These are phyloP conservation scores for Escovopsis sp. DNA, from an alignment of 2,329 filamentous ascomycete species.

Conservation along the genomic window DNA sequence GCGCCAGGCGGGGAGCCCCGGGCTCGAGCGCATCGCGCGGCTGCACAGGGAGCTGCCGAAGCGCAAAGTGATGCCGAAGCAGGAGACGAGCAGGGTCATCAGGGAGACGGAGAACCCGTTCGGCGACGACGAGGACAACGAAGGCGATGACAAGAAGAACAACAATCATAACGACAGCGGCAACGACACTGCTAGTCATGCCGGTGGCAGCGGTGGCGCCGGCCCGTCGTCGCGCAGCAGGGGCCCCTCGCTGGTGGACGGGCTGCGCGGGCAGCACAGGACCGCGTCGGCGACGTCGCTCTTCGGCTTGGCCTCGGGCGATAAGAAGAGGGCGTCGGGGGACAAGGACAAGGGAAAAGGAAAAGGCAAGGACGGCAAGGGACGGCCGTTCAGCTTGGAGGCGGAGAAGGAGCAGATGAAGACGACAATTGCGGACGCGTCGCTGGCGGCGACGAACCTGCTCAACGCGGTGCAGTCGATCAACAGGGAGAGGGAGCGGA, in stretches of 20 bases:
- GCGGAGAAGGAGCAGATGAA: conserved; percentile 80
- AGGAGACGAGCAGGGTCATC: conserved; percentile 70
- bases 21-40: conserved; percentile 63
- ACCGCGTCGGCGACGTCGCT: conserved; percentile 17
- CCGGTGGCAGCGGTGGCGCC: too few relatives aligned
- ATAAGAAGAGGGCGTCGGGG: conserved; percentile 40
- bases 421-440: conserved; percentile 74
- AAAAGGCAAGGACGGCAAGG: conserved; percentile 38
- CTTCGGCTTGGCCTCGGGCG: conserved; percentile 28
- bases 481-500: conserved; percentile 75
- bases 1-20: conserved; percentile 66
- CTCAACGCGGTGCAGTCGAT: conserved; percentile 77
- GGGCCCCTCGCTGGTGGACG: conserved; percentile 1
- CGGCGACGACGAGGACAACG: conserved; percentile 49
- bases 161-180: too few relatives aligned
- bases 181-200: too few relatives aligned
- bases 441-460: conserved; percentile 81
- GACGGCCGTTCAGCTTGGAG: conserved; percentile 64
- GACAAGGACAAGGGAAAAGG: conserved; percentile 22
- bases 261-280: not conserved
- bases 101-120: conserved; percentile 66
- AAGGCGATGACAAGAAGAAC: conserved; percentile 5
- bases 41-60: conserved; percentile 58
- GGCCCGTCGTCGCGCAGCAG: conserved; percentile 14
- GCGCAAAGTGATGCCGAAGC: conserved; percentile 56